phyloP scores from a whole-genome alignment of 148 eudicot species.

The Spergularia marina region DNA sequence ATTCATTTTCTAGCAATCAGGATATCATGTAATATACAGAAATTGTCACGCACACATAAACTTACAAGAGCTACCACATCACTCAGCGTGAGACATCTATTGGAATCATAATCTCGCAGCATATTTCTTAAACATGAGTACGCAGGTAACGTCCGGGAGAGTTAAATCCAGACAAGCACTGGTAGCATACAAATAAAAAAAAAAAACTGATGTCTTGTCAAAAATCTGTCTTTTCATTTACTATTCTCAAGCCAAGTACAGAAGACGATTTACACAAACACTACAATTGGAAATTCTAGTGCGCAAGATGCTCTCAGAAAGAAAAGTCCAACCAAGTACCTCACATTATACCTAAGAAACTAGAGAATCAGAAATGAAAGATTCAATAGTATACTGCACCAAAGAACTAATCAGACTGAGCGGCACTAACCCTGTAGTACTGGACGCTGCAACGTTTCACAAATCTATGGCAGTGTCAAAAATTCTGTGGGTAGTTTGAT shows the following conservation, averaged over 20 bases:
- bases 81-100: background rate
- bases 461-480: slow-evolving; percentile 69
- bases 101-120: background rate
- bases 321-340: background rate
- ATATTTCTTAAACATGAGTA: background rate
- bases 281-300: background rate
- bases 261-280: background rate
- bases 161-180: background rate
- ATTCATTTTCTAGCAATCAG: background rate
- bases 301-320: background rate
- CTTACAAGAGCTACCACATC: background rate
- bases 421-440: background rate
- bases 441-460: slow-evolving; percentile 44
- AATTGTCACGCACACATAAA: background rate
- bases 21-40: background rate
- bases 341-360: background rate
- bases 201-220: background rate
- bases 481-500: slow-evolving; percentile 61
- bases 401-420: background rate
- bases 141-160: too few relatives aligned
- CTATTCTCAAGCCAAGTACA: background rate
- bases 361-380: background rate
- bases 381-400: background rate
- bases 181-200: background rate
- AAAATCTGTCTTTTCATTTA: background rate